Percentiles rank a stretch among this genome's conserved stretches.
These are phyloP conservation scores for Sugiyamaella smithiae DNA, from an alignment of 805 yeast species.

Conservation along the genomic window DNA sequence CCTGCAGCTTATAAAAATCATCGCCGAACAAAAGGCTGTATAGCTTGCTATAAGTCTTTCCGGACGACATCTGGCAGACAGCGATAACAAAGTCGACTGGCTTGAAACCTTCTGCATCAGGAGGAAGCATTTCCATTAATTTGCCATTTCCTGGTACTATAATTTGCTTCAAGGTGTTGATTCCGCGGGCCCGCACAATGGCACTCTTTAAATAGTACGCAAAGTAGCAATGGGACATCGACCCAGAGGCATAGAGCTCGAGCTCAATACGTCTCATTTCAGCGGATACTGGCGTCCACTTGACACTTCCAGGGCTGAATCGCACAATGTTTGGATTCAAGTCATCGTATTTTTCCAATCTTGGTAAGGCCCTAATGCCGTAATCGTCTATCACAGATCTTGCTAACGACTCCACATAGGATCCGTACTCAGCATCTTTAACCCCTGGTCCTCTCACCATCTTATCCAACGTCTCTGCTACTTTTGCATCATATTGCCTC, in stretches of 20 bases:
- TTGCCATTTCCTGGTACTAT: not conserved
- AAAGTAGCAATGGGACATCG: not conserved
- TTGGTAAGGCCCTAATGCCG: not conserved
- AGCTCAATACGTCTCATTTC: not conserved
- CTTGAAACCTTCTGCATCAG: not conserved
- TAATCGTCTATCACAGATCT: not conserved
- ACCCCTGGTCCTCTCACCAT: not conserved
- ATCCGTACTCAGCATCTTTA: not conserved
- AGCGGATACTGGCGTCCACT: no score
- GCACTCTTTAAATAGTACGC: not conserved
- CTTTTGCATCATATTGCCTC: not conserved
- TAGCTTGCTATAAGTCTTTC: not conserved
- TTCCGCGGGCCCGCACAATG: not conserved
- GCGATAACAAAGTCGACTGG: not conserved
- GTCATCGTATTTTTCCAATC: not conserved
- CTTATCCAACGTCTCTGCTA: not conserved
- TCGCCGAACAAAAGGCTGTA: not conserved
- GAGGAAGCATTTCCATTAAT: not conserved
- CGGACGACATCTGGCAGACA: conserved; percentile 1
- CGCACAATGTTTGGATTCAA: not conserved
- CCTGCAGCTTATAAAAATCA: not conserved
- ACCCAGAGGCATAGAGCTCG: not conserved
- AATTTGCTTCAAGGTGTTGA: not conserved
- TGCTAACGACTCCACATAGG: not conserved
- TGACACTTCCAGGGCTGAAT: not conserved